These are phyloP conservation scores for Acanthamoeba castellanii DNA, from an alignment of 208 protist genomes.

Conservation along the genomic window DNA sequence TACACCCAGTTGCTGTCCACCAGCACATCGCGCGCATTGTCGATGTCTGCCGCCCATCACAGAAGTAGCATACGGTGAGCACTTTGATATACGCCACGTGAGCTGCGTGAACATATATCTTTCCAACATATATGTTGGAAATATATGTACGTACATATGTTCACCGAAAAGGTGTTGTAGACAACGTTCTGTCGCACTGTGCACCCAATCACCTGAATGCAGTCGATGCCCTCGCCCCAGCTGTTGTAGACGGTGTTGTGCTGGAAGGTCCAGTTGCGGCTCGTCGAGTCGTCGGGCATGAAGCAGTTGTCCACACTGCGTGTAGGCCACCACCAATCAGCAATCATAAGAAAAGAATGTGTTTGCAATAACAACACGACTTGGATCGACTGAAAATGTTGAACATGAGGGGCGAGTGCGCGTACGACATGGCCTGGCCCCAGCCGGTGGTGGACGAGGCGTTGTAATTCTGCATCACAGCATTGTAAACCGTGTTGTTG, in stretches of 20 bases:
- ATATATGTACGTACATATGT: neutral
- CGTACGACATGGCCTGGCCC: neutral
- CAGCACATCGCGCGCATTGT: neutral
- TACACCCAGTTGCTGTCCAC: slow-evolving; percentile 19
- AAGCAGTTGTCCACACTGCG: too few relatives aligned
- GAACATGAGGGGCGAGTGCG: neutral
- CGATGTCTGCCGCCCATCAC: neutral
- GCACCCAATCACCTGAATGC: slow-evolving; percentile 20
- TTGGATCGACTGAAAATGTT: neutral
- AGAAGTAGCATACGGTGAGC: neutral
- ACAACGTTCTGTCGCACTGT: neutral
- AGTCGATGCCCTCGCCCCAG: slow-evolving; percentile 22
- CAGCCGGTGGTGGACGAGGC: neutral
- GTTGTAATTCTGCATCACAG: neutral
- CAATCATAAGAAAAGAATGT: too few relatives aligned
- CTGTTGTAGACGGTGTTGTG: slow-evolving; percentile 1
- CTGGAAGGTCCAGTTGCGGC: neutral
- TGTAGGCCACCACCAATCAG: too few relatives aligned
- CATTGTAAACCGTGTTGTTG: slow-evolving; percentile 18
- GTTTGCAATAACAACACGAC: too few relatives aligned
- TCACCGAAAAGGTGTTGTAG: neutral
- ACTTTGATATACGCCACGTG: neutral
- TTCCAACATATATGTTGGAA: neutral
- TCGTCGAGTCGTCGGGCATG: too few relatives aligned
- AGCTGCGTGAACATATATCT: too few relatives aligned